phyloP scores from a whole-genome alignment of 345 rosid species.

The Bruguiera parviflora region DNA sequence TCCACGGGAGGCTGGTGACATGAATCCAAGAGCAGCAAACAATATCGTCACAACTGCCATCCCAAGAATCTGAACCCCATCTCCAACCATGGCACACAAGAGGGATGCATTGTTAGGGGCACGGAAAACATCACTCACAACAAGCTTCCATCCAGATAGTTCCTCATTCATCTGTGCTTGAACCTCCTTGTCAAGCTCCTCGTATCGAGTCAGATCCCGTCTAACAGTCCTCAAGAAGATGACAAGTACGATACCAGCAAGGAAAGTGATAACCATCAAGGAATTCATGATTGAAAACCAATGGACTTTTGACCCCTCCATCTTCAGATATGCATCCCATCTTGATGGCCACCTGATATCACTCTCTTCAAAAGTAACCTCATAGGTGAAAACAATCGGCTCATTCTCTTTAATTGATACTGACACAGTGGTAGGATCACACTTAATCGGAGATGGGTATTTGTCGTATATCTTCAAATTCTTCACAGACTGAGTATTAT shows the following conservation, averaged over 20 bases:
- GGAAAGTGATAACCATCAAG: conserved; percentile 81
- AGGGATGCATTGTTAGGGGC: conserved; percentile 54
- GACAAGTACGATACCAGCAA: conserved; percentile 83
- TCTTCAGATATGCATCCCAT: conserved; percentile 80
- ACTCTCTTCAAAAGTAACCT: conserved; percentile 65
- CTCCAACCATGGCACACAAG: conserved; percentile 66
- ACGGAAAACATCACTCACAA: conserved; percentile 77
- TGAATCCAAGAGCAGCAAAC: conserved; percentile 73
- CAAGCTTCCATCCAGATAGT: conserved; percentile 80
- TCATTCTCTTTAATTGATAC: conserved; percentile 72
- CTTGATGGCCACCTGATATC: conserved; percentile 92
- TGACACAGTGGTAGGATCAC: conserved; percentile 63
- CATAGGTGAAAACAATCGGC: conserved; percentile 68
- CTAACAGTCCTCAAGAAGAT: conserved; percentile 86
- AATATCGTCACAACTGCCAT: conserved; percentile 67
- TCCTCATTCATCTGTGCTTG: conserved; percentile 94
- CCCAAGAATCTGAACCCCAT: conserved; percentile 75
- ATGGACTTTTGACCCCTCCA: conserved; percentile 86
- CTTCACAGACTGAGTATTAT: conserved; percentile 51
- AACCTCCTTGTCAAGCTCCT: conserved; percentile 88
- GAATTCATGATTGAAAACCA: conserved; percentile 85
- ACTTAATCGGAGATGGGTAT: conserved; percentile 59
- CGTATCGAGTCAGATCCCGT: conserved; percentile 80
- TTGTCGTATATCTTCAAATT: conserved; percentile 52
- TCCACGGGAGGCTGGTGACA: conserved; percentile 82